Evolutionary conservation across 208 protist species (phyloP).

Genomic region (Trypanosoma melophagium): DNA sequence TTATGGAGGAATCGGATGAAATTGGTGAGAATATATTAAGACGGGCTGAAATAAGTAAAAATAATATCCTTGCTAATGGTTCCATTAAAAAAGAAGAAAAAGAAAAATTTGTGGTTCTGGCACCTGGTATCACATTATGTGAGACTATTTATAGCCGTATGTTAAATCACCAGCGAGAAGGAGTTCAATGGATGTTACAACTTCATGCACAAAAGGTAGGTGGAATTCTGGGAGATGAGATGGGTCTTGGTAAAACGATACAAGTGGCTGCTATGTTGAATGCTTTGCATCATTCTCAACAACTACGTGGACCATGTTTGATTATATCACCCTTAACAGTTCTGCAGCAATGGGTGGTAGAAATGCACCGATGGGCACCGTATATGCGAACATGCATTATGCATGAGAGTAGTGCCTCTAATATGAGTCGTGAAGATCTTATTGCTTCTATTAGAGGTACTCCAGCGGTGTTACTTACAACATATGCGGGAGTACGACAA

Average conservation of each 20-base stretch:
- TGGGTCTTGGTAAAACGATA: slow-evolving; percentile 97
- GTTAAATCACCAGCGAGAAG: slow-evolving; percentile 93
- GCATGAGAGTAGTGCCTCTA: slow-evolving; percentile 65
- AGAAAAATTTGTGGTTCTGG: slow-evolving; percentile 27
- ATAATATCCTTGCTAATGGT: slow-evolving; percentile 12
- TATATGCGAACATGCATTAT: slow-evolving; percentile 79
- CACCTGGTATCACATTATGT: slow-evolving; percentile 44
- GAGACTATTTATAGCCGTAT: slow-evolving; percentile 70
- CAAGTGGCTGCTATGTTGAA: slow-evolving; percentile 92
- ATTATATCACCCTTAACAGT: slow-evolving; percentile 94
- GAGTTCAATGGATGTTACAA: slow-evolving; percentile 95
- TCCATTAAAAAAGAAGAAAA: slow-evolving; percentile 24
- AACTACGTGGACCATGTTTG: slow-evolving; percentile 83
- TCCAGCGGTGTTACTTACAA: slow-evolving; percentile 92
- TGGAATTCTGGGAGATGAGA: slow-evolving; percentile 97
- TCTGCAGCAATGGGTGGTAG: slow-evolving; percentile 91
- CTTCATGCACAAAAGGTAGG: slow-evolving; percentile 88
- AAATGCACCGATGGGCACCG: slow-evolving; percentile 95
- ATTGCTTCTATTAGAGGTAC: slow-evolving; percentile 49
- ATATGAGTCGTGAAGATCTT: slow-evolving; percentile 41
- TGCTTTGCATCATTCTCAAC: slow-evolving; percentile 66
- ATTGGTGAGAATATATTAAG: slow-evolving; percentile 15
- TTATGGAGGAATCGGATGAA: slow-evolving; percentile 71
- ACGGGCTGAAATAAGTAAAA: neutral
- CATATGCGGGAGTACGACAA: slow-evolving; percentile 87